Base-by-base conservation (phyloP, 1,284 basidiomycete genomes). In the Neolentinus lepideus region DNA sequence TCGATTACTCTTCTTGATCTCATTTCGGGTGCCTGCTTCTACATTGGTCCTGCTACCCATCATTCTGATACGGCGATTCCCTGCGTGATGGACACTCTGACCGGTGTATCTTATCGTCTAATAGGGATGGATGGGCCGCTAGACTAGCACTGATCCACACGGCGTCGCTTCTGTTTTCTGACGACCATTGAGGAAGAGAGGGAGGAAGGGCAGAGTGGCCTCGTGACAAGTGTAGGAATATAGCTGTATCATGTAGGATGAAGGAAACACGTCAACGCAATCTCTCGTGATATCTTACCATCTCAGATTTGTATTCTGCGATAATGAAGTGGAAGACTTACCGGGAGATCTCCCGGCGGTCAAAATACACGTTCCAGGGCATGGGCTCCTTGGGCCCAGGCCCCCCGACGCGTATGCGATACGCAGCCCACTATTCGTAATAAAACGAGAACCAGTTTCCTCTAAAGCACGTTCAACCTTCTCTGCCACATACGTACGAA, bases 41-140 rank as follows among this genome's bases (percentile, higher is more conserved):
- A 4, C 38, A 6, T n/a, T 21, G 16, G 38, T 6, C 6, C 6
- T 43, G 38, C 38, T 43, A 16, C n/a, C 6, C 19, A 8, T 16
- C 19, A n/a, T 43, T 43, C 38, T 43, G 38, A 43, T 43, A 43
- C n/a, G n/a, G n/a, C n/a, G n/a, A n/a, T n/a, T n/a, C 19, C 16
- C 38, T 43, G 16, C 38, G 19, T 43, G 38, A 43, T 43, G 38
- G 38, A 43, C 38, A 16, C n/a, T n/a, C 38, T 43, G 38, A 43
- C 16, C 16, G 38, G 19, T 31, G 19, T 43, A 43, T 43, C 38
- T 43, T 43, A 43, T 43, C 22, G 24, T 50, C 47, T 50, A 11
- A 50, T 21, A 50, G 47, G 47, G 47, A 8, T 50, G 47, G 47
- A 50, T 50, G 47, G 47, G 47, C n/a, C 47, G 47, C 47, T 50